Evolutionary conservation across 1,284 basidiomycete species (phyloP).

Genomic region (Xerocomus nothofagi): DNA sequence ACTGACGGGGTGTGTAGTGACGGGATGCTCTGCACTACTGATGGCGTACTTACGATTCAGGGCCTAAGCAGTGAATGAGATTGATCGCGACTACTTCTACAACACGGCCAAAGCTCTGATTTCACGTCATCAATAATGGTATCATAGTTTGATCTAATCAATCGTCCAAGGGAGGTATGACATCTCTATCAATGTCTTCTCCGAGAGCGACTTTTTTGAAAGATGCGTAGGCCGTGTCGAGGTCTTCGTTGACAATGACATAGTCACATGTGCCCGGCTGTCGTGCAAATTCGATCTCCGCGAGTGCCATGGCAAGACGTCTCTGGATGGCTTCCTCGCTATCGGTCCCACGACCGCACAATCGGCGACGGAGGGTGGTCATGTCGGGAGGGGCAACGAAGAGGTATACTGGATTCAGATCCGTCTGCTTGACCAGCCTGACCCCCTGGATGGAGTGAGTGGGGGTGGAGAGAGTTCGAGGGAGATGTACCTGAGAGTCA

Average conservation of each 20-base stretch:
- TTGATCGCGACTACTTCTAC: neutral
- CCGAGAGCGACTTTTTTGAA: slow-evolving; percentile 76
- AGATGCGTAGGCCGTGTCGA: slow-evolving; percentile 78
- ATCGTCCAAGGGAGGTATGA: slow-evolving; percentile 60
- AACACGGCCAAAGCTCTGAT: neutral
- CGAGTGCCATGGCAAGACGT: slow-evolving; percentile 77
- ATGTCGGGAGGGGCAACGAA: slow-evolving; percentile 93
- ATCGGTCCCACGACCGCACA: slow-evolving; percentile 86
- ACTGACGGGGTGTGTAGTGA: slow-evolving; percentile 50
- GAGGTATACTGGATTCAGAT: slow-evolving; percentile 84
- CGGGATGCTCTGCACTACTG: slow-evolving; percentile 82
- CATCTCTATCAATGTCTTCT: slow-evolving; percentile 52
- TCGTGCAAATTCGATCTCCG: slow-evolving; percentile 87
- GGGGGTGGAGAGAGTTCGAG: neutral
- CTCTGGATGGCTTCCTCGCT: slow-evolving; percentile 71
- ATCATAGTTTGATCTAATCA: slow-evolving; percentile 28
- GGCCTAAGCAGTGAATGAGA: slow-evolving; percentile 26
- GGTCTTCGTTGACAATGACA: slow-evolving; percentile 90
- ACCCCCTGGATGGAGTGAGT: slow-evolving; percentile 64
- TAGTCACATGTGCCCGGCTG: slow-evolving; percentile 75
- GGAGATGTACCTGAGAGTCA: slow-evolving; percentile 73
- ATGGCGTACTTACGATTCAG: slow-evolving; percentile 83
- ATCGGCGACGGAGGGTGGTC: slow-evolving; percentile 61
- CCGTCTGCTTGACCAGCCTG: slow-evolving; percentile 79
- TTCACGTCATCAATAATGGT: slow-evolving; percentile 11